These are phyloP conservation scores for Clarireedia homoeocarpa DNA, from an alignment of 2,329 filamentous ascomycete species.

Conservation along the genomic window DNA sequence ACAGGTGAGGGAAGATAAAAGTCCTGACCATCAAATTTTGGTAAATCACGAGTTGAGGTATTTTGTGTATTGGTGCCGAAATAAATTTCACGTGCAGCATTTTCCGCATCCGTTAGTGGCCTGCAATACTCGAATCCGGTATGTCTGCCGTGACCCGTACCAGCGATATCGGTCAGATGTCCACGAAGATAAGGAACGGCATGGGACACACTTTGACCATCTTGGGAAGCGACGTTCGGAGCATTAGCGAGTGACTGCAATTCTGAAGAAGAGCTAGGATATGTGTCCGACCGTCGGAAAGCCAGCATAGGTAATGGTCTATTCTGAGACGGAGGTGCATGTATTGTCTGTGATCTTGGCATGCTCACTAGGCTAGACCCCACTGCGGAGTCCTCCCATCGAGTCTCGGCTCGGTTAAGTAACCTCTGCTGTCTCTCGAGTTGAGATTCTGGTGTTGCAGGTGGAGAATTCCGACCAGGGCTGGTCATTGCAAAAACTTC, in stretches of 20 bases:
- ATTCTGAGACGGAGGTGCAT: constrained; percentile 6
- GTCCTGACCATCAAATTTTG: constrained; percentile 58
- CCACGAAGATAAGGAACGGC: not conserved
- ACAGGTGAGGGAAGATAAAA: constrained; percentile 52
- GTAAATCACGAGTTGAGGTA: constrained; percentile 41
- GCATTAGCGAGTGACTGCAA: not conserved
- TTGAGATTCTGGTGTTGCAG: constrained; percentile 9
- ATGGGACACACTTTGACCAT: not conserved
- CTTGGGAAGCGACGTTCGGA: not conserved
- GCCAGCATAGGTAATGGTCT: not conserved
- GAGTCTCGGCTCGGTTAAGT: constrained; percentile 15
- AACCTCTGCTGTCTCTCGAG: constrained; percentile 20
- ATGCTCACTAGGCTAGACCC: constrained; percentile 9
- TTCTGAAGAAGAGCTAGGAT: constrained; percentile 10
- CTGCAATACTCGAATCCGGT: constrained; percentile 36
- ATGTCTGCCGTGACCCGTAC: not conserved
- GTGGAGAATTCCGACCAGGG: constrained; percentile 5
- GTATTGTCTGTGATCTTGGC: constrained; percentile 12
- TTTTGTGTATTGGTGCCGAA: constrained; percentile 49
- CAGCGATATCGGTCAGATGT: not conserved
- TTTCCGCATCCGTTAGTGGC: constrained; percentile 50
- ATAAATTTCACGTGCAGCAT: constrained; percentile 50
- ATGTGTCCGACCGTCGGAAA: constrained; percentile 16
- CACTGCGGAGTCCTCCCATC: constrained; percentile 16
- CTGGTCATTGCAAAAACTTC: not conserved